Evolutionary conservation across 2,329 filamentous ascomycete species (phyloP), one percentile per base, ranked within the genome.

Genomic region (Meredithiella fracta): DNA sequence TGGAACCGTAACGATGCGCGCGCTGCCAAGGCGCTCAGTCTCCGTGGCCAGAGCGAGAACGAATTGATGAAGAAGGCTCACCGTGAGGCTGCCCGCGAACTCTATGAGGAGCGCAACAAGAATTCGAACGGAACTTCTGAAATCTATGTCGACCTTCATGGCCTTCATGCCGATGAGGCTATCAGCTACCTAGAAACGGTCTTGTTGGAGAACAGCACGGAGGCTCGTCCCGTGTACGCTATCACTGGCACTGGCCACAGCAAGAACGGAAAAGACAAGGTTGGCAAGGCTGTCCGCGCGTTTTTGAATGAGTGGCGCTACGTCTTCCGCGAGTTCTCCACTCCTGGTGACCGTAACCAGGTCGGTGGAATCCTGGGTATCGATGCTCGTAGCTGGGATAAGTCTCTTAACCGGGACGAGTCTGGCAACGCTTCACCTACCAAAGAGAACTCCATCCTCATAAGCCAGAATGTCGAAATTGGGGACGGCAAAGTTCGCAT

Each of bases 241-340:
- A 97, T 98, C 66, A 96, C 90, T 1, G 92, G 92, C 47, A 97
- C 91, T 1, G 92, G 91, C 2, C 90, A 97, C 65, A 94, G 87
- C 67, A 97, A 97, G 73, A 96, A 96, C 65, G 91, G 92, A 64
- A 97, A 97, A 68, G 92, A 98, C 69, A 98, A 98, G 70, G 87
- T 98, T 37, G 91, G 91, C 65, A 95, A 94, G 70, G 89, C 90
- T 1, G 83, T 97, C 60, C 83, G 92, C 55, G 81, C 79, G 62
- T 97, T 94, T 71, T 73, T 98, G 56, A 94, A 91, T 65, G 91
- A 97, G 67, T 95, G 90, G 89, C 81, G 87, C 60, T 98, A 96
- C 66, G 85, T 87, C 0, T 98, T 91, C 70, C 84, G 91, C 55
- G 92, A 98, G 69, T 98, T 98, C 69, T 92, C 86, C 38, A 90